Evolutionary conservation across 1,284 basidiomycete species (phyloP), one percentile per base, ranked within the genome.

Genomic region (Marasmius tenuissimus): DNA sequence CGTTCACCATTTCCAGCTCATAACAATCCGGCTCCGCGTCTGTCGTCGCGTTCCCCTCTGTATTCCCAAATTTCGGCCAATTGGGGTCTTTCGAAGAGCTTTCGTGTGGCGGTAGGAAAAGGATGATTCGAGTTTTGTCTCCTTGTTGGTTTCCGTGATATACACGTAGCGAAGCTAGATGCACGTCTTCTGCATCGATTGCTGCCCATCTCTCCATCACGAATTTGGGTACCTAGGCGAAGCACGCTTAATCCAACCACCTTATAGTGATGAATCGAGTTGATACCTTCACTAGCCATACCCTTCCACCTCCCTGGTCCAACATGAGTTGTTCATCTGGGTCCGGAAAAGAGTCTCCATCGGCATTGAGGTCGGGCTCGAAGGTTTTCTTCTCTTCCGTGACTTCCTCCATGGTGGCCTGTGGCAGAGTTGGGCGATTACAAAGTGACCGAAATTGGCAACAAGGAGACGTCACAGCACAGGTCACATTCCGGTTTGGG

Each of bases 251-350:
- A 27, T 27, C 4, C 27, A 27, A 27, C 27, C 27, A 27, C 27
- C 27, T 27, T 27, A 27, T 2, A 27, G 27, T 27, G 4, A 27
- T 27, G 27, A 4, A 27, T 27, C 27, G 27, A 45, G 33, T 27
- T 40, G 33, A 66, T 61, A 90, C 89, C 82, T 91, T 92, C 67
- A 93, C 90, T 37, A 91, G 78, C 91, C 91, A 93, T 22, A 91
- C 87, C 68, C 85, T 78, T 34, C 90, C 88, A 59, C 85, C 84
- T 37, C 87, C 88, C 65, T 86, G 81, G 71, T 91, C 86, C 58
- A 91, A 76, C 83, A 89, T 87, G 11, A 92, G 79, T 34, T 84
- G 81, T 70, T 92, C 91, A 61, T 92, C 88, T 4, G 90, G 90
- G 68, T 92, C 91, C 0, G 90, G 91, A 68, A 85, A 84, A 1